A percentile compares a stretch with the other conserved stretches of the same genome.
Evolutionary conservation across 176 grass and related monocot species (phyloP).

Genomic region (Oryza punctata): DNA sequence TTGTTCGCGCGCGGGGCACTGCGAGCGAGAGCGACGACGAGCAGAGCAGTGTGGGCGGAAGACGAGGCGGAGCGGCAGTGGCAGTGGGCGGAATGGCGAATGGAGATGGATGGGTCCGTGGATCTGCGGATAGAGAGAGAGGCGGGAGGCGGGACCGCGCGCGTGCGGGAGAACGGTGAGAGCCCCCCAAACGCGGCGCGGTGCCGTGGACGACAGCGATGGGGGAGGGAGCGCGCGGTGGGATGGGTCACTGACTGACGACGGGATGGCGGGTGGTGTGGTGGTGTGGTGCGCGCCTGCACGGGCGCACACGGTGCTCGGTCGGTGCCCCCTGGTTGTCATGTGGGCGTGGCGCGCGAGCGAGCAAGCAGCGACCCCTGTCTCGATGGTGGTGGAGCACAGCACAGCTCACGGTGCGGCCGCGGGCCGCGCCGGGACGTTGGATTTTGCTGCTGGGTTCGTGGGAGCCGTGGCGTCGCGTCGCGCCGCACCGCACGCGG

Average conservation of each 20-base stretch:
- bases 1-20: background rate
- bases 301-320: no score
- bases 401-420: background rate
- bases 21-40: background rate
- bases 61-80: background rate
- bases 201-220: background rate
- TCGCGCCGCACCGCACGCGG: no score
- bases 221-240: background rate
- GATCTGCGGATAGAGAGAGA: conserved; percentile 2
- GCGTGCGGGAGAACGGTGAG: background rate
- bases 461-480: no score
- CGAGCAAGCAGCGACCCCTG: no score
- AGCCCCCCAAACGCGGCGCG: background rate
- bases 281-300: background rate
- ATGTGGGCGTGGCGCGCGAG: background rate
- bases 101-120: background rate
- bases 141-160: background rate
- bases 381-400: no score
- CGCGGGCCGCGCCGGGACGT: background rate
- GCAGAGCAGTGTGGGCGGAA: background rate
- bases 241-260: background rate
- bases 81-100: background rate
- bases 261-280: background rate
- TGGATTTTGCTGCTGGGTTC: background rate
- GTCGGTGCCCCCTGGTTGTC: no score